Conservation (phyloP, 129 eudicot species). For the Ambrosia trifida region DNA sequence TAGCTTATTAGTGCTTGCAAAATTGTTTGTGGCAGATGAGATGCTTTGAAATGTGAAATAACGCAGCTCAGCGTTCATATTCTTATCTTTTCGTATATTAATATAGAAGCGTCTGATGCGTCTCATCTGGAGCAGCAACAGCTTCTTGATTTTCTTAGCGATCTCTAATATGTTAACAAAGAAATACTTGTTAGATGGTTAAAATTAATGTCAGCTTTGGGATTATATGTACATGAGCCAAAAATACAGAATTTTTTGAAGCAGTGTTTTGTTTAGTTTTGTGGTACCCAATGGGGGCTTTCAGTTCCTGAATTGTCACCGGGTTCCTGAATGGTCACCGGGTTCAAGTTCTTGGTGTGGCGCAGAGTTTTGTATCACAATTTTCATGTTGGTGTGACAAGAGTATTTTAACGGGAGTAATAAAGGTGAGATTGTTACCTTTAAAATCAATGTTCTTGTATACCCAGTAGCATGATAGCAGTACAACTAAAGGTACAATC, state of each 20-base stretch:
- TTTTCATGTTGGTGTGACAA: too few species aligned
- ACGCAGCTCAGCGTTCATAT: constrained; percentile 8
- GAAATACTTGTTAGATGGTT: background rate
- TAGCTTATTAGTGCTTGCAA: constrained; percentile 22
- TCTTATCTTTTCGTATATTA: background rate
- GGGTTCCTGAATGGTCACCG: too few species aligned
- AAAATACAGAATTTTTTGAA: background rate
- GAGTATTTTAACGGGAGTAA: too few species aligned
- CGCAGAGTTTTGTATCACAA: background rate
- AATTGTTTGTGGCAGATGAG: constrained; percentile 28
- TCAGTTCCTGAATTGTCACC: too few species aligned
- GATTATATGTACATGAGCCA: too few species aligned
- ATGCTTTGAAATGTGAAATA: constrained; percentile 32
- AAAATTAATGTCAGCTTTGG: too few species aligned
- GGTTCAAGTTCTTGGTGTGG: too few species aligned
- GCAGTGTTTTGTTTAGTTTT: background rate
- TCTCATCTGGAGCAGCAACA: constrained; percentile 13
- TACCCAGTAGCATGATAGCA: constrained; percentile 29
- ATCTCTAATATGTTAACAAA: constrained; percentile 12
- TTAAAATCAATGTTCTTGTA: constrained; percentile 18
- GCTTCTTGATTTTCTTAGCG: constrained; percentile 1
- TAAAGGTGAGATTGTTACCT: constrained; percentile 14
- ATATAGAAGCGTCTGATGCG: constrained; percentile 22
- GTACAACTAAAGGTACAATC: constrained; percentile 20
- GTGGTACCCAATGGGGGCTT: too few species aligned